Base-by-base conservation (phyloP, 495 filamentous ascomycete species). In the Aspergillus sclerotiicarbonarius region DNA sequence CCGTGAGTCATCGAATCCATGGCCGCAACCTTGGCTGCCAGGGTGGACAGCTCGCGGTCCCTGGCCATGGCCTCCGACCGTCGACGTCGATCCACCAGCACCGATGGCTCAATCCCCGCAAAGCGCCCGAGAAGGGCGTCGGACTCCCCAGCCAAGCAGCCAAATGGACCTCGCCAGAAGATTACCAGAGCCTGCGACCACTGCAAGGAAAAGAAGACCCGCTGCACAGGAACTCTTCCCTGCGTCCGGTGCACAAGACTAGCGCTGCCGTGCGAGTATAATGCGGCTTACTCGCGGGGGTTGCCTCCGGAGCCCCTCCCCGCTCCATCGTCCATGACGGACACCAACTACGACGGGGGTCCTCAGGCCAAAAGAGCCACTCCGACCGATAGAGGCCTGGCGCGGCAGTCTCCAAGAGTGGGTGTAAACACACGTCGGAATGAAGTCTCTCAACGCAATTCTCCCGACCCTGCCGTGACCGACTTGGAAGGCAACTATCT, bases 401-500 rank as follows among this genome's bases (percentile, higher is more conserved):
- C 46, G 16, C 46, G 55, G 25, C 55, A 51, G 8, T 57, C 48
- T 31, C n/a, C 52, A 2, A 39, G 57, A 21, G 48, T 19, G 15
- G 56, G 33, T 48, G 32, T 20, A 16, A 49, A 43, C 21, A 30
- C 51, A 31, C 43, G 45, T 16, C 54, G 59, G 7, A 59, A 60
- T 31, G 60, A 59, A 8, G 35, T 60, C 15, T 68, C 69, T 6
- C 54, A 59, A 12, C 76, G 73, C 2, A 71, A 71, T 35, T 78
- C 77, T 4, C 77, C 77, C 0, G 77, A 78, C 60, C 73, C 74
- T 2, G 74, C 72, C 0, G 73, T 68, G 1, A 78, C 74, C 10
- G 77, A 80, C 32, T 71, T 78, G 31, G 75, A 80, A 48, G 77
- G 77, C 9, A 77, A 80, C 37, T 78, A 78, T 35, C 61, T 78